A percentile compares a stretch with the other conserved stretches of the same genome.
These are phyloP conservation scores for Solanum ossicruentum DNA, from an alignment of 257 asterid species.

Conservation along the genomic window DNA sequence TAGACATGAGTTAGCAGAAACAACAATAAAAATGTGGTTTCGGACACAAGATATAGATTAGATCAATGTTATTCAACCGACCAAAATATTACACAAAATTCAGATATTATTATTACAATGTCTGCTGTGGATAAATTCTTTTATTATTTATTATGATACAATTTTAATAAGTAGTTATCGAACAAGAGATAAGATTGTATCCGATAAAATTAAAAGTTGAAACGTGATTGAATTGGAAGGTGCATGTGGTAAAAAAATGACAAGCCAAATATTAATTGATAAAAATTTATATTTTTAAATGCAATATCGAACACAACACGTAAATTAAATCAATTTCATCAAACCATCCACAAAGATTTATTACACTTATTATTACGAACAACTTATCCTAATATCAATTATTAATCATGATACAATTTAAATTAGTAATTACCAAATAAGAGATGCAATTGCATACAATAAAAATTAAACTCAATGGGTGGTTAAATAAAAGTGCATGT, in stretches of 20 bases:
- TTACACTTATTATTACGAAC: not conserved
- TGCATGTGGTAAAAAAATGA: no score
- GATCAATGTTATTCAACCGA: not conserved
- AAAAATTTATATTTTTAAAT: no score
- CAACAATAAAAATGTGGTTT: fast-evolving
- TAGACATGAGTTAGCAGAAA: not conserved
- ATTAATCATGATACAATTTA: not conserved
- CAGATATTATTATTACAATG: not conserved
- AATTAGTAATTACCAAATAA: not conserved
- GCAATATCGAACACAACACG: no score
- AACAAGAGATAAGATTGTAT: no score
- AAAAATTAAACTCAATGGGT: not conserved
- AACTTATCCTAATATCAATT: not conserved
- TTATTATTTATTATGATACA: no score
- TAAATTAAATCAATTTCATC: no score
- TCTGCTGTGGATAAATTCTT: no score
- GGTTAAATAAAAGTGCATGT: not conserved
- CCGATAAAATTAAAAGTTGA: no score
- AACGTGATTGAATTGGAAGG: no score
- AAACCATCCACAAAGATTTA: no score
- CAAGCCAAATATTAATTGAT: no score
- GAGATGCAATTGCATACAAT: not conserved
- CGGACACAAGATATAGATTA: not conserved
- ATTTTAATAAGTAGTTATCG: no score
- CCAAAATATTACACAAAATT: not conserved